phyloP scores from a whole-genome alignment of 768 basidiomycete genomes.

The Rhodotorula kratochvilovae region DNA sequence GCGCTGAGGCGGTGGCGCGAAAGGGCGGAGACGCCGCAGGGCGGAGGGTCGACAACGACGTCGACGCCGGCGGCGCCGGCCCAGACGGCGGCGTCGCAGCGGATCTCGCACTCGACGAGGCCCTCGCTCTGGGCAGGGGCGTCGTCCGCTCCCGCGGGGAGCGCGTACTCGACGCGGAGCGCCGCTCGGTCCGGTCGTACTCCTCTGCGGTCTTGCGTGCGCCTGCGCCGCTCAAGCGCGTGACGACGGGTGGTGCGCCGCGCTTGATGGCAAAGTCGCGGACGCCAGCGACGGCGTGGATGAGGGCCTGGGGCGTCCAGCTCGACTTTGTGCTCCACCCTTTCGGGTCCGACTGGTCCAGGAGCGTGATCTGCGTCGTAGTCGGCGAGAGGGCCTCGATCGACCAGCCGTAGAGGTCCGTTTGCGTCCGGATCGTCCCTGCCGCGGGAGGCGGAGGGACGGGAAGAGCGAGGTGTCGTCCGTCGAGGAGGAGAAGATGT shows the following conservation, averaged over 20 bases:
- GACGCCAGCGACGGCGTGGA: conserved; percentile 77
- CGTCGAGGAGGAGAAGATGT: conserved; percentile 90
- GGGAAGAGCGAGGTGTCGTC: conserved; percentile 67
- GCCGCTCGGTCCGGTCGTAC: conserved; percentile 79
- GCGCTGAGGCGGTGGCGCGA: conserved; percentile 81
- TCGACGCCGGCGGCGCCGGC: conserved; percentile 62
- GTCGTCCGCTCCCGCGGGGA: conserved; percentile 39
- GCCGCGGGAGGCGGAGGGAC: conserved; percentile 56
- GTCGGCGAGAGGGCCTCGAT: conserved; percentile 92
- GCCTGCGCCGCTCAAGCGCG: conserved; percentile 69
- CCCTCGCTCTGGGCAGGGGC: too few relatives aligned
- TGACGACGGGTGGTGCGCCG: conserved; percentile 89
- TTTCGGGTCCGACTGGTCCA: conserved; percentile 95
- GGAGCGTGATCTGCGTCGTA: conserved; percentile 83
- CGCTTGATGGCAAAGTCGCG: conserved; percentile 94
- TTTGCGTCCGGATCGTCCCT: conserved; percentile 85
- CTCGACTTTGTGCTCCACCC: conserved; percentile 87
- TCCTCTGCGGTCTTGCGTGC: conserved; percentile 52
- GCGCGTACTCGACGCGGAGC: conserved; percentile 71
- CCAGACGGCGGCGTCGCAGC: conserved; percentile 40
- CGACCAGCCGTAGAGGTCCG: conserved; percentile 98
- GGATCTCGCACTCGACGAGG: conserved; percentile 40
- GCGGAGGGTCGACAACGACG: conserved; percentile 88
- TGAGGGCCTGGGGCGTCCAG: conserved; percentile 91
- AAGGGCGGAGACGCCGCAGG: conserved; percentile 72